phyloP scores from a whole-genome alignment of 2,329 filamentous ascomycete genomes.

The Aspergillus sp. region DNA sequence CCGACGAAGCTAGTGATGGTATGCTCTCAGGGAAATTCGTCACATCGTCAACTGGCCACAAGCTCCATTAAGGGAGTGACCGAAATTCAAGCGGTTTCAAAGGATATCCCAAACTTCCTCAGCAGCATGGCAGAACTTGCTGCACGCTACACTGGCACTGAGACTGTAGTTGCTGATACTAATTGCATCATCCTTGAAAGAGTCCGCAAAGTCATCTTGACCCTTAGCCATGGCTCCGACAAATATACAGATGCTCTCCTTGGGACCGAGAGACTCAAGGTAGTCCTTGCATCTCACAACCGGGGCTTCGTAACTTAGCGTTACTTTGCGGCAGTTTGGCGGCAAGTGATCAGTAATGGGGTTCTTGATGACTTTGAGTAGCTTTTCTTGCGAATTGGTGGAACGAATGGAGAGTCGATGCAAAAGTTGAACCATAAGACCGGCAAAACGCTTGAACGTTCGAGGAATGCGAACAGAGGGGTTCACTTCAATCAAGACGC shows the following conservation, averaged over 20 bases:
- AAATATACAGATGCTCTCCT: constrained; percentile 96
- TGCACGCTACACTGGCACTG: constrained; percentile 96
- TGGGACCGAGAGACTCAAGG: constrained; percentile 71
- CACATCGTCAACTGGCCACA: constrained; percentile 25
- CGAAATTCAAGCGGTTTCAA: constrained; percentile 48
- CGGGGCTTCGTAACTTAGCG: constrained; percentile 87
- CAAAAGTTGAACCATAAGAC: constrained; percentile 96
- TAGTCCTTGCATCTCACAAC: constrained; percentile 88
- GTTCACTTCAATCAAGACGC: constrained; percentile 95
- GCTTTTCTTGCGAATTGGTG: constrained; percentile 95
- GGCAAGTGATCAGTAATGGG: constrained; percentile 96
- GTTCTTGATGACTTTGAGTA: constrained; percentile 96
- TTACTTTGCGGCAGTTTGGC: constrained; percentile 96
- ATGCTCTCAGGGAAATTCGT: constrained; percentile 28
- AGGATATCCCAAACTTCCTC: constrained; percentile 96
- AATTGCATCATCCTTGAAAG: constrained; percentile 93
- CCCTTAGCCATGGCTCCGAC: constrained; percentile 99
- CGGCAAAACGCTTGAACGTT: constrained; percentile 98
- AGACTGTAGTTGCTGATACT: constrained; percentile 98
- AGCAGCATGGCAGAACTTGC: constrained; percentile 98
- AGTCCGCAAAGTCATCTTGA: constrained; percentile 90
- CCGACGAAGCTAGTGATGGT: constrained; percentile 16
- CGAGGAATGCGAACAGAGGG: constrained; percentile 96
- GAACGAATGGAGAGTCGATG: constrained; percentile 95
- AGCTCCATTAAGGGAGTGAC: constrained; percentile 7